A percentile compares a stretch with the other conserved stretches of the same genome.
These are phyloP conservation scores for Microglena sp. DNA, from an alignment of 139 green algal genomes.

Conservation along the genomic window DNA sequence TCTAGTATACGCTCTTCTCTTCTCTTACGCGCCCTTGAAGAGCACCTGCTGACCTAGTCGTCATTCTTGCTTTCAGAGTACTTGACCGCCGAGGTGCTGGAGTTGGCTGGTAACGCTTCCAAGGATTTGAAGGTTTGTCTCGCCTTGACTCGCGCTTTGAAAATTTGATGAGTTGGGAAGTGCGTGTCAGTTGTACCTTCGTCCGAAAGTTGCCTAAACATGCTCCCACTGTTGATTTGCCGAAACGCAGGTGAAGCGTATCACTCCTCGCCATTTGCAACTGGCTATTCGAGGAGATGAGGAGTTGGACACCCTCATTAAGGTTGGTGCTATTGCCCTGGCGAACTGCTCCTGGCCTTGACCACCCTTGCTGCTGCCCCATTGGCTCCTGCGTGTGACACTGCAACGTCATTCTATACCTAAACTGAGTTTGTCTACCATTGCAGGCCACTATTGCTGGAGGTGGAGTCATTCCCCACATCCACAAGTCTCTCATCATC, in stretches of 20 bases:
- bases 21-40: not conserved
- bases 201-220: no score
- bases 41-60: not conserved
- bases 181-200: not conserved
- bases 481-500: slow-evolving; percentile 90
- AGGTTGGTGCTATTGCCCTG: slow-evolving; percentile 51
- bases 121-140: slow-evolving; percentile 95
- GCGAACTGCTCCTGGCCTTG: not conserved
- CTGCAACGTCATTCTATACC: no score
- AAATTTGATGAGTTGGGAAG: not conserved
- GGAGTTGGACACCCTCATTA: slow-evolving; percentile 99
- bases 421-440: no score
- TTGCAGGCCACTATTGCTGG: slow-evolving; percentile 92
- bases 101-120: slow-evolving; percentile 97
- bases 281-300: slow-evolving; percentile 98
- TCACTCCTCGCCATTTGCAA: slow-evolving; percentile 97
- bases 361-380: no score
- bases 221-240: no score
- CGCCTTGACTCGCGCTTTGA: no score
- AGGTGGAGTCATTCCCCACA: slow-evolving; percentile 98
- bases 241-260: slow-evolving; percentile 87
- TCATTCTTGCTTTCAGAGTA: slow-evolving; percentile 52
- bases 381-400: no score
- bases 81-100: slow-evolving; percentile 93
- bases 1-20: not conserved